Evolutionary conservation across 805 yeast species (phyloP), one percentile per base, ranked within the genome.

Genomic region (Candida patagonica): DNA sequence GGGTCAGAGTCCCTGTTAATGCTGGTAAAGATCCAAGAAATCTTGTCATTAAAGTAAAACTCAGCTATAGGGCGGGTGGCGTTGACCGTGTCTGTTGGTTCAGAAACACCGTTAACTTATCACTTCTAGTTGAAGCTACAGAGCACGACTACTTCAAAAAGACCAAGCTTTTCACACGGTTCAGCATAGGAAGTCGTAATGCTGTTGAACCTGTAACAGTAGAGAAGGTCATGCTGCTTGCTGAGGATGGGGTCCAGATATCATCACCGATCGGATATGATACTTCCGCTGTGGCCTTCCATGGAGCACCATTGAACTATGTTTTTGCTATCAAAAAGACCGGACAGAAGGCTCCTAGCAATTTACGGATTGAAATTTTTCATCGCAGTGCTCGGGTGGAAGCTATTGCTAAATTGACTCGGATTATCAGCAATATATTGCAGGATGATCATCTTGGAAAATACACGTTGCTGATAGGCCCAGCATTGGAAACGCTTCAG

Each of bases 71-170:
- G 42, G 38, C 44, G 19, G 45, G 42, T 10, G 49, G 39, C 3
- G 49, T 43, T 1, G 35, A 38, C 19, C 48, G 32, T 27, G 39
- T 38, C n/a, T 42, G 48, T 23, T 46, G 51, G 37, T 48, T 54
- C 37, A 15, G 54, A 36, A 47, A 52, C 23, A 49, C 51, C 1
- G 43, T 80, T 5, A 78, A 80, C 43, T 71, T 77, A 5, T 59
- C 73, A 1, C 62, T 84, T 27, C 66, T 73, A 4, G 61, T 83
- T 6, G 78, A 86, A 0, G 92, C 83, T 1, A 76, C 85, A 2
- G 94, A 83, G 2, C 89, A 82, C 51, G 95, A 85, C 55, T 75
- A 78, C 8, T 83, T 82, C 63, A 73, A 75, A 46, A 56, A 71
- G 2, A 56, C 70, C 13, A 60, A 66, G 22, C 60, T 84, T 1